Evolutionary conservation across 129 eudicot species (phyloP), one percentile per base, ranked within the genome.

Genomic region (Flaveria linearis): DNA sequence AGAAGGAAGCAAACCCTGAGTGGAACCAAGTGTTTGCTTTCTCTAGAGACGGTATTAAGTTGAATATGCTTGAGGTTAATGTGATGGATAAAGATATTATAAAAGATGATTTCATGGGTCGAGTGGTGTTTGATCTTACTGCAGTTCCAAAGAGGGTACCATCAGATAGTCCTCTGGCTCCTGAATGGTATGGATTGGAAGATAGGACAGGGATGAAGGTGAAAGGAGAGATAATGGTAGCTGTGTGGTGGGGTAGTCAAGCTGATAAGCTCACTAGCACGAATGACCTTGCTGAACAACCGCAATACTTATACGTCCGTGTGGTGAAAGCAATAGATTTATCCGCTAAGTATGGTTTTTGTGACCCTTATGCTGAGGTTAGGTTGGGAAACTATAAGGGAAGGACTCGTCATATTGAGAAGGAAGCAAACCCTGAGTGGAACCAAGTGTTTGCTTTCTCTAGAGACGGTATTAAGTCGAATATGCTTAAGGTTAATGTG

Each of bases 11-110:
- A 3, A 82, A 85, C 57, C 92, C 92, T 9, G 87, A 87, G 63
- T 87, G 92, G 92, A 82, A 77, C 70, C 92, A 87, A 56, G 89
- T 87, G 43, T 87, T 87, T 77, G 92, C 92, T 42, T 85, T 87
- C 68, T 80, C 89, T 30, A 80, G 76, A 68, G 92, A 85, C 3
- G 72, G 78, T 64, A 77, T 82, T 58, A 87, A 87, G 45, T 75
- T 89, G 5, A 80, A 87, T 16, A 62, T 18, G 41, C 85, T 87
- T 33, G 92, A 87, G 62, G 88, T 87, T 2, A 53, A 62, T 43
- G 84, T 87, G 2, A 85, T 77, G 64, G 92, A 85, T 55, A 87
- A 80, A 64, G 92, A 85, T 18, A 12, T 82, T 20, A 75, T 84
- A 52, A 85, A 82, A 68, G 92, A 87, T 74, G 92, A 87, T 76